Conservation (phyloP, 2,329 filamentous ascomycete species). For the Fusarium tjaetaba region DNA sequence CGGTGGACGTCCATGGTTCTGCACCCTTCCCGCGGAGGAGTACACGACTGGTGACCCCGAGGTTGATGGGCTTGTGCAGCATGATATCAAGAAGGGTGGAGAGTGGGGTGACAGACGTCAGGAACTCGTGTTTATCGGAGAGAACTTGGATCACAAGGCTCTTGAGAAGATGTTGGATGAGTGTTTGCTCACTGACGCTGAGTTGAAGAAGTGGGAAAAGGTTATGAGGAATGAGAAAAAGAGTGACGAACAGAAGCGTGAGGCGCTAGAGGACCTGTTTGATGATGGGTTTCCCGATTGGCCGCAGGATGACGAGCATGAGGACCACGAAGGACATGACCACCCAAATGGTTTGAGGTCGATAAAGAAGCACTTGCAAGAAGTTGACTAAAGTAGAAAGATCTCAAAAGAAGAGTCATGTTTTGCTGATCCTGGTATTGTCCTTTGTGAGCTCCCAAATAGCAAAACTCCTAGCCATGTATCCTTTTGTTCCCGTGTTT, state of each 20-base stretch:
- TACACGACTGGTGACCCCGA: conserved; percentile 59
- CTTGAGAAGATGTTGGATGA: conserved; percentile 65
- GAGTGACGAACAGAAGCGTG: conserved; percentile 52
- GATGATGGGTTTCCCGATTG: conserved; percentile 70
- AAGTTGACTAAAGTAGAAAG: conserved; percentile 21
- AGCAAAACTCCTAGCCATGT: neutral
- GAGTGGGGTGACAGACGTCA: conserved; percentile 77
- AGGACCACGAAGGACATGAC: conserved; percentile 45
- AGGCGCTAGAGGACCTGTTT: conserved; percentile 60
- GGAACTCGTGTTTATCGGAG: conserved; percentile 79
- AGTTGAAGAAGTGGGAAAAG: conserved; percentile 63
- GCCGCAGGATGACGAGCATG: conserved; percentile 56
- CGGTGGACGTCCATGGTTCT: conserved; percentile 68
- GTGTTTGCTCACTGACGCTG: conserved; percentile 69
- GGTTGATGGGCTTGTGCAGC: conserved; percentile 59
- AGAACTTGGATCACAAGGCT: conserved; percentile 63
- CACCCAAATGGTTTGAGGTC: conserved; percentile 30
- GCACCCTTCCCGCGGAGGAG: conserved; percentile 63
- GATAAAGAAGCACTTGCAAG: conserved; percentile 37
- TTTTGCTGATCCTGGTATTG: neutral
- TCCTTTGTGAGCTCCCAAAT: neutral
- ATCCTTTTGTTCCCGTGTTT: no score
- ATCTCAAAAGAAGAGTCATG: neutral
- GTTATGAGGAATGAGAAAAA: conserved; percentile 58
- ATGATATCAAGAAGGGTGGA: conserved; percentile 63